Base-by-base conservation (phyloP, 768 basidiomycete species). In the Mycena alexandri region DNA sequence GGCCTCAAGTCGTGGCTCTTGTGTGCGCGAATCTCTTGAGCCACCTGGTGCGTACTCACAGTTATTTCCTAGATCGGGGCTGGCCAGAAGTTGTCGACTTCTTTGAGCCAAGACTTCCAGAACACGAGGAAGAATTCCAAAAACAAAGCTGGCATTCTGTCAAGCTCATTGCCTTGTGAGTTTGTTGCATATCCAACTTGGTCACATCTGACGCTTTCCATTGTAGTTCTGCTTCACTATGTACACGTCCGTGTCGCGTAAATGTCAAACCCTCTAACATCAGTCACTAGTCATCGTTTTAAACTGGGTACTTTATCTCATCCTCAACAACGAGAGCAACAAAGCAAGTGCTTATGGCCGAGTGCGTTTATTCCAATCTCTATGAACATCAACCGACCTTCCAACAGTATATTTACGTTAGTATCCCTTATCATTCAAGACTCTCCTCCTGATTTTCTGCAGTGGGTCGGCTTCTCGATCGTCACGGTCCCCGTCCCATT, bases 291-390 rank as follows among this genome's bases (percentile, higher is more conserved):
- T 66, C 51, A 68, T 78, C 56, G 42, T 76, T 22, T n/a, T 79
- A 36, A 78, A 79, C 63, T 81, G 79, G 79, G 72, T 78, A 6
- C 64, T 77, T 42, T 73, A 73, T 50, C 70, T 72, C 42, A 61
- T 65, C 22, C 67, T 73, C 22, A 71, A 73, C 56, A 65, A 70
- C 25, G 54, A 61, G n/a, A 69, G 69, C 38, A 73, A 69, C 14
- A 52, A 61, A 1, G 47, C 52, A 11, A 71, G 68, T 42, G 51
- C 52, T 2, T 68, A 69, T 44, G 73, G 42, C 42, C 61, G 61
- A 61, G 70, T 74, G 36, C 29, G 65, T 47, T 17, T 57, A 21
- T 21, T 21, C 16, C 42, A n/a, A 4, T 14, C 16, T 11, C 14
- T 17, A 2, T 12, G 47, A 8, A 13, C 12, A 29, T 34, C 38